phyloP scores from a whole-genome alignment of 768 basidiomycete species.

The Strobilomyces confusus region DNA sequence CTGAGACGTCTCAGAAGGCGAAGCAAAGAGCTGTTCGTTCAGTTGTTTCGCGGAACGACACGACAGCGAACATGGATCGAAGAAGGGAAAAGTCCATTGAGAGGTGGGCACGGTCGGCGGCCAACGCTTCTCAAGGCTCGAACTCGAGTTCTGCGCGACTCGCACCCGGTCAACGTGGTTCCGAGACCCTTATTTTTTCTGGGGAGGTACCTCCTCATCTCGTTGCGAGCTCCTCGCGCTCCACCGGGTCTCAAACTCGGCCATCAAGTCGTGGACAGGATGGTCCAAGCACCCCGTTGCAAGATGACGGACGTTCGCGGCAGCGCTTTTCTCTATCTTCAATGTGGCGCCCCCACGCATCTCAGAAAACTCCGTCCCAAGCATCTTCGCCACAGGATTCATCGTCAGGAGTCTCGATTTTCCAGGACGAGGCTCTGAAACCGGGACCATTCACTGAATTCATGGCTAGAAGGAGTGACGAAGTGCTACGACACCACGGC shows the following conservation, averaged over 20 bases:
- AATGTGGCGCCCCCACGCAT: constrained; percentile 21
- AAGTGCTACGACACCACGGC: constrained; percentile 35
- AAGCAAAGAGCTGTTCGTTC: constrained; percentile 24
- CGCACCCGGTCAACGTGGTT: constrained; percentile 24
- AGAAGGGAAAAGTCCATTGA: constrained; percentile 32
- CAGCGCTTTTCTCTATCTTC: constrained; percentile 32
- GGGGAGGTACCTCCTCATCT: constrained; percentile 11
- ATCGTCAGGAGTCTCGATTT: constrained; percentile 32
- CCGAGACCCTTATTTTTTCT: constrained; percentile 28
- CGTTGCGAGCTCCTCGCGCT: constrained; percentile 12
- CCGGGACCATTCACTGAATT: constrained; percentile 20
- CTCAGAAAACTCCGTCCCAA: constrained; percentile 24
- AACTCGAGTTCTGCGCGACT: constrained; percentile 11
- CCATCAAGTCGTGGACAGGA: constrained; percentile 26
- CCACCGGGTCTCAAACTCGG: constrained; percentile 24
- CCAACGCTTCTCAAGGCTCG: constrained; percentile 18
- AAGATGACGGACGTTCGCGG: constrained; percentile 20
- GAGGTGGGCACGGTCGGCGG: constrained; percentile 30
- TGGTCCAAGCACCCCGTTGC: constrained; percentile 16
- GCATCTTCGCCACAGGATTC: constrained; percentile 30
- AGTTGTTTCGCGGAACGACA: constrained; percentile 18
- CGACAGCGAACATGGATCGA: constrained; percentile 17
- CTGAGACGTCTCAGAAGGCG: constrained; percentile 24
- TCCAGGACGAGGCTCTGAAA: constrained; percentile 16
- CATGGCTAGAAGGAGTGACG: constrained; percentile 40